Conservation (phyloP, 148 eudicot species). For the Pharnaceum exiguum region DNA sequence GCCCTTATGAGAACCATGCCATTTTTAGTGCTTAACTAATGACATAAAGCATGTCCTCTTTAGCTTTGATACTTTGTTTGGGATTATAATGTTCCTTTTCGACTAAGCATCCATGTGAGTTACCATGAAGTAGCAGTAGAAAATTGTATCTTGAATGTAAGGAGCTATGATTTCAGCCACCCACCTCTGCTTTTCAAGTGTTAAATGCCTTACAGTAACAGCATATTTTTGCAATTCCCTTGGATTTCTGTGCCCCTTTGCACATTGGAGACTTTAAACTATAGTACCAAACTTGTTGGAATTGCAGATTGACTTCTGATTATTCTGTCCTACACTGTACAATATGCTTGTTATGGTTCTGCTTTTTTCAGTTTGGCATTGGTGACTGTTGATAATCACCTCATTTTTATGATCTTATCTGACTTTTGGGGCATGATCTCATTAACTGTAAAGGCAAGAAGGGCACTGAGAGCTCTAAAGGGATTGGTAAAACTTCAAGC, state of each 20-base stretch:
- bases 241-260: conserved; percentile 13
- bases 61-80: conserved; percentile 8
- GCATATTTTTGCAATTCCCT: background rate
- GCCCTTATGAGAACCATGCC: conserved; percentile 5
- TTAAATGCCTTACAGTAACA: background rate
- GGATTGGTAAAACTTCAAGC: conserved; percentile 98
- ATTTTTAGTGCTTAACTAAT: conserved; percentile 8
- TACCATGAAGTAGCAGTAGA: background rate
- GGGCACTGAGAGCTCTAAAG: conserved; percentile 84
- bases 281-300: conserved; percentile 8
- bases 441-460: conserved; percentile 55
- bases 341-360: background rate
- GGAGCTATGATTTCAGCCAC: conserved; percentile 15
- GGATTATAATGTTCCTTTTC: background rate
- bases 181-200: conserved; percentile 1
- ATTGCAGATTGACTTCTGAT: background rate
- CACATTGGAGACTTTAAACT: conserved; percentile 1
- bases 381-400: background rate
- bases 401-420: background rate
- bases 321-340: background rate
- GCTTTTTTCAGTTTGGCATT: background rate
- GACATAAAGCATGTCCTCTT: conserved; percentile 7
- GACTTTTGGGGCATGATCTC: conserved; percentile 11
- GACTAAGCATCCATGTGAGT: conserved; percentile 19
- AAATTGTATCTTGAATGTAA: background rate